phyloP scores from a whole-genome alignment of 2,329 filamentous ascomycete species.

The Diaporthe batatas region DNA sequence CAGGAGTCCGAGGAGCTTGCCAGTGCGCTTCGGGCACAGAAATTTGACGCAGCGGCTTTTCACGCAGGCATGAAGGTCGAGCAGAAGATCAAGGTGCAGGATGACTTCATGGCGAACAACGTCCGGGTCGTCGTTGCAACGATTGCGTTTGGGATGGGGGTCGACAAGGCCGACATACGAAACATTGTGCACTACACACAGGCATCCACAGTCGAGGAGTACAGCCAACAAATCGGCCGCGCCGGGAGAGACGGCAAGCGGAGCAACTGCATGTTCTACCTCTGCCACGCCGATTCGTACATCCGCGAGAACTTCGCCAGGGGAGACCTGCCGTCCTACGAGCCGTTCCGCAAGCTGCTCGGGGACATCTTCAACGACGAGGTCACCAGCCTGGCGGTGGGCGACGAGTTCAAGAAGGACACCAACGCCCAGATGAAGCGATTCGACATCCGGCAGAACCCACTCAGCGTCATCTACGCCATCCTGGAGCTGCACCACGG shows the following conservation, averaged over 20 bases:
- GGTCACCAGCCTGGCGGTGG: conserved; percentile 50
- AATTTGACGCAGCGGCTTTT: conserved; percentile 60
- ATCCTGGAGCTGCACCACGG: conserved; percentile 71
- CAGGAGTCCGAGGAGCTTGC: conserved; percentile 62
- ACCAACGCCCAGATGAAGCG: conserved; percentile 60
- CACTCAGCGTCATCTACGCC: conserved; percentile 68
- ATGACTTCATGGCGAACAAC: conserved; percentile 62
- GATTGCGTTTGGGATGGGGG: conserved; percentile 72
- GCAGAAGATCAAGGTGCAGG: conserved; percentile 61
- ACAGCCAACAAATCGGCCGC: conserved; percentile 69
- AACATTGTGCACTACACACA: conserved; percentile 68
- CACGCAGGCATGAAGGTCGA: conserved; percentile 64
- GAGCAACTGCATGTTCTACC: conserved; percentile 69
- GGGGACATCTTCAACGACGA: conserved; percentile 62
- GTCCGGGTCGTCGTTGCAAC: conserved; percentile 65
- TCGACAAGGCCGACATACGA: conserved; percentile 68
- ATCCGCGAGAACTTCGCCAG: conserved; percentile 71
- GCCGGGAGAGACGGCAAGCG: conserved; percentile 66
- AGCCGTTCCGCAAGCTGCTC: conserved; percentile 62
- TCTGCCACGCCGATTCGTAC: conserved; percentile 70
- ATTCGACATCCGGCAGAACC: conserved; percentile 66
- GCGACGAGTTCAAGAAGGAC: conserved; percentile 61
- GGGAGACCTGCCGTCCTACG: conserved; percentile 68
- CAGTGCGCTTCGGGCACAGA: conserved; percentile 50
- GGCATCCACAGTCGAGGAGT: conserved; percentile 66